These are phyloP conservation scores for Penicillium sp. DNA, from an alignment of 2,329 filamentous ascomycete genomes.

Conservation along the genomic window DNA sequence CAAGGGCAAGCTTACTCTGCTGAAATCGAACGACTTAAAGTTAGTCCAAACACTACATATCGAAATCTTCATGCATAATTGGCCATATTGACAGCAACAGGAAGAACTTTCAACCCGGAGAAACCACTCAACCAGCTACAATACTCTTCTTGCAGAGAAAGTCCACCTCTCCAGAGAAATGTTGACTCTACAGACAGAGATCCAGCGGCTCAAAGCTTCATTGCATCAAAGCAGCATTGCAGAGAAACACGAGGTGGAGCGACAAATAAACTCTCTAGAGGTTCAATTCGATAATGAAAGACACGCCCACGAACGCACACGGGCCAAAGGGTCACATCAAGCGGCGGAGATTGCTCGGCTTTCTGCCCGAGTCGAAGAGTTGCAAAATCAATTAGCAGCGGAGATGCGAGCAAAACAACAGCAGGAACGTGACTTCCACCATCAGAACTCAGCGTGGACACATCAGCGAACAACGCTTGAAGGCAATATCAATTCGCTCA, in stretches of 20 bases:
- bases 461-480: conserved; percentile 63
- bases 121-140: conserved; percentile 63
- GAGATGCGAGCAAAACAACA: conserved; percentile 49
- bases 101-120: conserved; percentile 68
- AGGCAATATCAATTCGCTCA: conserved; percentile 65
- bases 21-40: conserved; percentile 56
- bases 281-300: conserved; percentile 80
- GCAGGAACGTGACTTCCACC: conserved; percentile 51
- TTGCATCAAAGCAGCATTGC: conserved; percentile 65
- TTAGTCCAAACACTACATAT: conserved; percentile 27
- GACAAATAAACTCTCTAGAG: conserved; percentile 71
- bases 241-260: conserved; percentile 76
- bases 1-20: conserved; percentile 48
- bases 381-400: conserved; percentile 50
- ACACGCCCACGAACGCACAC: conserved; percentile 60
- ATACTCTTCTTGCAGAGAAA: conserved; percentile 65
- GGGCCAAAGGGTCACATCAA: conserved; percentile 36
- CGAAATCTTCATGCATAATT: background rate
- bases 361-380: conserved; percentile 44
- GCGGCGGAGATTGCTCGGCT: conserved; percentile 41
- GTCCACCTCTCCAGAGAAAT: conserved; percentile 59
- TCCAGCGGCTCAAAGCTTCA: conserved; percentile 57
- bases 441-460: conserved; percentile 58
- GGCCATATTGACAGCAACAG: conserved; percentile 41
- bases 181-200: conserved; percentile 56